Conservation (phyloP, 192 early-diverging fungal species). For the Coemansia sp. region DNA sequence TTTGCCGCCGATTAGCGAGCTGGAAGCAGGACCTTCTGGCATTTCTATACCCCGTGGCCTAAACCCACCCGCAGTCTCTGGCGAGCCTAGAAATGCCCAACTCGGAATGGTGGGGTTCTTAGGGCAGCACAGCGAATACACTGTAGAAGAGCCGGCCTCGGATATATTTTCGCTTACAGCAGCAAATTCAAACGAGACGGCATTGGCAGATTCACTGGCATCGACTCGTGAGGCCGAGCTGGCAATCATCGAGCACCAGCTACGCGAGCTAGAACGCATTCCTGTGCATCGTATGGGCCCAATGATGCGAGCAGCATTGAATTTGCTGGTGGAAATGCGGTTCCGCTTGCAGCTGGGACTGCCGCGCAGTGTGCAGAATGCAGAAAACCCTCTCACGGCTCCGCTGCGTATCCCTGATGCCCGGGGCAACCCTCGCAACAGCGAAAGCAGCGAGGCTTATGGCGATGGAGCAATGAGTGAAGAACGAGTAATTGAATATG, state of each 20-base stretch:
- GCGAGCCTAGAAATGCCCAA: neutral
- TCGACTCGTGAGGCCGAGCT: conserved; percentile 44
- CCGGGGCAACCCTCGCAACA: neutral
- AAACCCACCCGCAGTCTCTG: neutral
- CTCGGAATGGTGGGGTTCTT: neutral
- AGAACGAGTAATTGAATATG: conserved; percentile 36
- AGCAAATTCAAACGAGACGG: neutral
- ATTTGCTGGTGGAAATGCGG: conserved; percentile 51
- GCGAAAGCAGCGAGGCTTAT: conserved; percentile 15
- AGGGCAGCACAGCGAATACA: neutral
- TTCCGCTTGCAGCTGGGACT: conserved; percentile 47
- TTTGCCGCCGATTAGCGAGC: conserved; percentile 4
- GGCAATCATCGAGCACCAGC: conserved; percentile 49
- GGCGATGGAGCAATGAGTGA: conserved; percentile 30
- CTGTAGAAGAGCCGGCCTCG: conserved; percentile 8
- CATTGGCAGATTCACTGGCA: neutral
- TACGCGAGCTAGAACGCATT: conserved; percentile 36
- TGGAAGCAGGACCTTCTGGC: neutral
- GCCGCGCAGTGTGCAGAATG: conserved; percentile 21
- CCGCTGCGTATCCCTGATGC: neutral
- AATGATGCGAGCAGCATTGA: conserved; percentile 49
- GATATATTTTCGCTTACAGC: conserved; percentile 3
- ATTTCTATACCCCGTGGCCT: no score
- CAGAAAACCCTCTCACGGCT: conserved; percentile 8
- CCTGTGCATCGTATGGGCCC: conserved; percentile 44